Evolutionary conservation across 78 protist species (phyloP).

Genomic region (Bigelowiella natans): DNA sequence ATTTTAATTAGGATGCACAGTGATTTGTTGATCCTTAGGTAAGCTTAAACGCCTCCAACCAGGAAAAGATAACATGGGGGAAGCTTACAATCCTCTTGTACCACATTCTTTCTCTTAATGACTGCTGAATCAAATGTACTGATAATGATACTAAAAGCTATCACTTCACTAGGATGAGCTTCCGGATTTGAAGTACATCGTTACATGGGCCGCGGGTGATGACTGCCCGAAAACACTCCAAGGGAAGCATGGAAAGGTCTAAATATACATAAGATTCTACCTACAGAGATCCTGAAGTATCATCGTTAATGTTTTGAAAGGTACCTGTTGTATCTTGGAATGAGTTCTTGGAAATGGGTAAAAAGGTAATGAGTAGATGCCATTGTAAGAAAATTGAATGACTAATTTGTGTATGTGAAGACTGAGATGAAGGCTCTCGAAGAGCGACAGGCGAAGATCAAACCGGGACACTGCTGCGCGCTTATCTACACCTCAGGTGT

Average conservation of each 20-base stretch:
- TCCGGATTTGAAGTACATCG: background rate
- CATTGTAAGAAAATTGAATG: too few species aligned
- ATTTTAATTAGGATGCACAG: too few species aligned
- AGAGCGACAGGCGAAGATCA: background rate
- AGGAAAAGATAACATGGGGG: background rate
- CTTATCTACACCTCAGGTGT: constrained; percentile 27
- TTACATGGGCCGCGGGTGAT: background rate
- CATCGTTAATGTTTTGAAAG: too few species aligned
- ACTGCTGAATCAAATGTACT: too few species aligned
- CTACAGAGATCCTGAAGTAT: too few species aligned
- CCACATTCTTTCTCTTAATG: too few species aligned
- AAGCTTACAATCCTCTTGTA: background rate
- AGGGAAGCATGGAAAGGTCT: background rate
- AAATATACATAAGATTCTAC: too few species aligned
- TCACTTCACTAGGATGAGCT: too few species aligned
- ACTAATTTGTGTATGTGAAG: too few species aligned
- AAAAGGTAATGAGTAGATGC: too few species aligned
- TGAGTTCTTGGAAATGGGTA: background rate
- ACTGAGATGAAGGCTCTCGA: background rate
- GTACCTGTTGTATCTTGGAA: background rate
- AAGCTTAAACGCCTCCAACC: background rate
- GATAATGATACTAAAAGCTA: too few species aligned
- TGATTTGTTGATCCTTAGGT: too few species aligned
- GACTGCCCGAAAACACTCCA: background rate
- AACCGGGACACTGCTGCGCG: background rate